Evolutionary conservation across 2,329 filamentous ascomycete genomes (phyloP).

Genomic region (Phaeophleospora eucalypticola): DNA sequence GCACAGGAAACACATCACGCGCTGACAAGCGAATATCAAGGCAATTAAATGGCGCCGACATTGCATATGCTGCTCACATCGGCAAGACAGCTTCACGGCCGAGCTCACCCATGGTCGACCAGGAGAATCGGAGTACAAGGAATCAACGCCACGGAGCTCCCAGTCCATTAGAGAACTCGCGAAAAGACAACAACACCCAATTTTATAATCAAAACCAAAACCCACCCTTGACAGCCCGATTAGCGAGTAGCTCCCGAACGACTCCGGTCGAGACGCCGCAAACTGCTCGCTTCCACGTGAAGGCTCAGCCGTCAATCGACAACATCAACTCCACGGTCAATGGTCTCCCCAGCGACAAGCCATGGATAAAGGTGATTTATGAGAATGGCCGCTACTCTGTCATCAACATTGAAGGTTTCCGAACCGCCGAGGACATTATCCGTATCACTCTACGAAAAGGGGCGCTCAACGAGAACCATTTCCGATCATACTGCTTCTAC

Average conservation of each 20-base stretch:
- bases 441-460: conserved; percentile 85
- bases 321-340: conserved; percentile 63
- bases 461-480: conserved; percentile 80
- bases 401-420: conserved; percentile 87
- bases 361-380: conserved; percentile 88
- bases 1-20: conserved; percentile 42
- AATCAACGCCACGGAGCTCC: conserved; percentile 56
- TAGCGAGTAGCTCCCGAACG: conserved; percentile 41
- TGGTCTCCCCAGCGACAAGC: conserved; percentile 77
- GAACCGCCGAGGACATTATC: conserved; percentile 88
- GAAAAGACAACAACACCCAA: conserved; percentile 46
- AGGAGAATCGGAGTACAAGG: conserved; percentile 49
- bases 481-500: conserved; percentile 96
- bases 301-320: conserved; percentile 80
- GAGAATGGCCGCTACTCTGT: conserved; percentile 89
- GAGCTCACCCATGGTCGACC: conserved; percentile 64
- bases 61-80: conserved; percentile 39
- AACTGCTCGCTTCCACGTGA: conserved; percentile 63
- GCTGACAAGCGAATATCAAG: conserved; percentile 47
- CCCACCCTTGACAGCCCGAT: conserved; percentile 39
- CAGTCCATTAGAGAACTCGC: conserved; percentile 53
- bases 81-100: conserved; percentile 62
- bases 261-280: conserved; percentile 62
- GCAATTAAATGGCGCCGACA: conserved; percentile 41
- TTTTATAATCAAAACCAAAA: conserved; percentile 48